Conservation (phyloP, 2,329 filamentous ascomycete species). For the Davidsoniella neocaledoniae region DNA sequence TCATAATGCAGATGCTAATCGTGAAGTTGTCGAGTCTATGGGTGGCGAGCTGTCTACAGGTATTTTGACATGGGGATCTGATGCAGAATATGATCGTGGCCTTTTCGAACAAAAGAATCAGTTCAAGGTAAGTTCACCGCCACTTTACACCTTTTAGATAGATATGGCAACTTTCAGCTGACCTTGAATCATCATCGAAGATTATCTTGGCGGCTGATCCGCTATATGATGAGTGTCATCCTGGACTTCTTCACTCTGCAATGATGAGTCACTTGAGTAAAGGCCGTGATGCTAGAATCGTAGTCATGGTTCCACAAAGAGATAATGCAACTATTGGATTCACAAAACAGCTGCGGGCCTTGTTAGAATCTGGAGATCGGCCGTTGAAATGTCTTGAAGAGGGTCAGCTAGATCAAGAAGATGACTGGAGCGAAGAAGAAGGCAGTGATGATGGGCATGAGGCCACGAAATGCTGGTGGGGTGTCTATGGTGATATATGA, state of each 20-base stretch:
- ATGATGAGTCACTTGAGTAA: slow-evolving; percentile 50
- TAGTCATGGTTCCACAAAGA: slow-evolving; percentile 68
- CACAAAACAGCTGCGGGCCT: slow-evolving; percentile 41
- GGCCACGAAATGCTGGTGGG: slow-evolving; percentile 52
- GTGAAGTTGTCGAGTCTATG: slow-evolving; percentile 31
- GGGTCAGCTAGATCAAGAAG: slow-evolving; percentile 46
- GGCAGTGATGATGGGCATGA: slow-evolving; percentile 19
- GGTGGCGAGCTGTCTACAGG: slow-evolving; percentile 45
- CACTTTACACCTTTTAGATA: neutral
- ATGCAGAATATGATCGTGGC: slow-evolving; percentile 25
- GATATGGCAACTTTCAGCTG: neutral
- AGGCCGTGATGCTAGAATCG: slow-evolving; percentile 40
- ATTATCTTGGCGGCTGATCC: slow-evolving; percentile 74
- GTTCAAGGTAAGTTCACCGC: slow-evolving; percentile 29
- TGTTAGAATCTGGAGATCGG: slow-evolving; percentile 36
- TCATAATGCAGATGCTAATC: slow-evolving; percentile 55
- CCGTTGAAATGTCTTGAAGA: slow-evolving; percentile 38
- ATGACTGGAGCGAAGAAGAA: slow-evolving; percentile 52
- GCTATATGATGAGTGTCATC: slow-evolving; percentile 74
- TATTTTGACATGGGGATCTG: slow-evolving; percentile 57
- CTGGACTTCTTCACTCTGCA: slow-evolving; percentile 52
- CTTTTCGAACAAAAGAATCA: slow-evolving; percentile 29
- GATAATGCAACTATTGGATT: slow-evolving; percentile 49
- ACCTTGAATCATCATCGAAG: slow-evolving; percentile 20
- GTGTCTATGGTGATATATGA: slow-evolving; percentile 29